Evolutionary conservation across 2,329 filamentous ascomycete genomes (phyloP).

Genomic region (Talaromyces sp.): DNA sequence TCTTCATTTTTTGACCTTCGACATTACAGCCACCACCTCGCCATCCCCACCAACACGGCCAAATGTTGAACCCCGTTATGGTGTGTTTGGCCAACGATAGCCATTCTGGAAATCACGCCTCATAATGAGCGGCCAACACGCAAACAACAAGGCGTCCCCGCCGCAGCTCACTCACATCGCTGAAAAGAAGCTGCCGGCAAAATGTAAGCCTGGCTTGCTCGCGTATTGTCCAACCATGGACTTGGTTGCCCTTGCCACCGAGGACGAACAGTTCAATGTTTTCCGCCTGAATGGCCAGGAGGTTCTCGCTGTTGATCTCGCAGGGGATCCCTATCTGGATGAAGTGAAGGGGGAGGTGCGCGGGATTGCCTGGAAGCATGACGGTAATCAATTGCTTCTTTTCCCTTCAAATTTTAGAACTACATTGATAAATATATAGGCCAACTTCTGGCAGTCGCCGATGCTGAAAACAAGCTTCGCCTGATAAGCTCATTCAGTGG

Average conservation of each 20-base stretch:
- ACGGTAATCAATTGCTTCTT: constrained; percentile 44
- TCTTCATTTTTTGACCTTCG: not conserved
- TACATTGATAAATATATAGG: constrained; percentile 16
- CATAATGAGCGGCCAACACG: not conserved
- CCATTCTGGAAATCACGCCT: not conserved
- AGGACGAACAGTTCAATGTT: constrained; percentile 63
- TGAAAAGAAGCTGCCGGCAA: constrained; percentile 35
- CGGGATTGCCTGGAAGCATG: constrained; percentile 58
- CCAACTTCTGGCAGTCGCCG: constrained; percentile 73
- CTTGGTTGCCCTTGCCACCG: constrained; percentile 65
- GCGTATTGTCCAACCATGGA: constrained; percentile 81
- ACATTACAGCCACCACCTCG: not conserved
- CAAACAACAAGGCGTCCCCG: not conserved
- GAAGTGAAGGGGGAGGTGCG: constrained; percentile 35
- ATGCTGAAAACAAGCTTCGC: constrained; percentile 73
- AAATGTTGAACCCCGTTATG: not conserved
- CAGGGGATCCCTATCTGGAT: constrained; percentile 33
- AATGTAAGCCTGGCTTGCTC: constrained; percentile 47
- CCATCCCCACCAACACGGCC: not conserved
- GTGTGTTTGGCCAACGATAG: not conserved
- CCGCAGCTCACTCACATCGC: constrained; percentile 32
- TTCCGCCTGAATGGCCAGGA: constrained; percentile 72
- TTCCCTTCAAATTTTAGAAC: not conserved
- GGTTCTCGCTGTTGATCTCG: constrained; percentile 49
- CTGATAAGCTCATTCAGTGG: constrained; percentile 73